Evolutionary conservation across 257 asterid genomes (phyloP), one percentile per base, ranked within the genome.

Genomic region (Scutellaria galericulata): DNA sequence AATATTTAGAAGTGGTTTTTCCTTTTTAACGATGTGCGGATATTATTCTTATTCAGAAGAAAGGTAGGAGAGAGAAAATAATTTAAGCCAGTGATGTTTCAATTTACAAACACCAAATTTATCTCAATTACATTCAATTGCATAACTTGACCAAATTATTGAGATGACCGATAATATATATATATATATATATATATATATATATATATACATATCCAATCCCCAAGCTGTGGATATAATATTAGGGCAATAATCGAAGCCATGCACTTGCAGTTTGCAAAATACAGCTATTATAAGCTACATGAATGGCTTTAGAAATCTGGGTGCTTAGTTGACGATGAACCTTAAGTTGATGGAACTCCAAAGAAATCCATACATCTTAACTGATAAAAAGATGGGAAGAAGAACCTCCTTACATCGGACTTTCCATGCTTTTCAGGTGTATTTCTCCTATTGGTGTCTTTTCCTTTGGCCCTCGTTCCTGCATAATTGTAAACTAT

Each of bases 341-440:
- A 55, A 20, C 65, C 46, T 60, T 41, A 6, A 47, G 57, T 55
- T 31, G 18, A 45, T 48, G 50, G 18, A 61, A 50, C 50, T 48
- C 67, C 64, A 47, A 4, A n/a, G 41, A 27, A 40, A 31, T 45
- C 14, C 20, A 55, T 10, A 62, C 39, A 39, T 5, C 31, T 24
- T 75, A 9, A 22, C n/a, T 53, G 9, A 57, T 35, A 60, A 41
- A 58, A 52, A 62, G 20, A 58, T 48, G 41, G 59, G 48, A 42
- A 66, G 14, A 42, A 70, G 35, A 70, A 58, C 51, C 71, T 70
- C 61, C 95, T 78, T 84, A 87, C 96, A 67, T 55, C 66, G 73
- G 84, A 52, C 35, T 70, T 66, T 35, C 57, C 77, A 58, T 66
- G 78, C 76, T 81, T 76, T 52, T 76, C 66, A 5, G 73, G 72